Conservation (phyloP, 2,329 filamentous ascomycete species). For the Colletotrichum sp. region DNA sequence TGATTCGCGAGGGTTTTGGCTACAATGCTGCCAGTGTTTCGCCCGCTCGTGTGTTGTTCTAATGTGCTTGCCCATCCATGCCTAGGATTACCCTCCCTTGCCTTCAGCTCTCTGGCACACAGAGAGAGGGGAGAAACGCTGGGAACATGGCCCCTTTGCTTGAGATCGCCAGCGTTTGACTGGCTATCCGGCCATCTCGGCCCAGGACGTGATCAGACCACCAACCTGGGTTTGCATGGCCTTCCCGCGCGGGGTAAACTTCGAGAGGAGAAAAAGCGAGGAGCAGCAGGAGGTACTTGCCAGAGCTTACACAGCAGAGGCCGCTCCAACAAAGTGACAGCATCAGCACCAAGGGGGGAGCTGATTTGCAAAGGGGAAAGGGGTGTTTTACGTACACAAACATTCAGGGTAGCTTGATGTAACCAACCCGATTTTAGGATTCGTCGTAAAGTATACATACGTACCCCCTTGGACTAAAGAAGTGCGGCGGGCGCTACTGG, state of each 20-base stretch:
- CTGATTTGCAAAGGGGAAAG: not conserved
- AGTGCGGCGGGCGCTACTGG: not conserved
- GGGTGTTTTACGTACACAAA: constrained; percentile 1
- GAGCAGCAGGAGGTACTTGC: not conserved
- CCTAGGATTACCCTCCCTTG: not conserved
- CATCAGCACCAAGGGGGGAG: not conserved
- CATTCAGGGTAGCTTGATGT: not conserved
- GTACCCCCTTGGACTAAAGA: not conserved
- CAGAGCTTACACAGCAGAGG: not conserved
- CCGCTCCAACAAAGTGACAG: not conserved
- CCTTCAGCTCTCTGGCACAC: not conserved
- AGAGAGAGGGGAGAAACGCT: not conserved
- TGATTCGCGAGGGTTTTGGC: constrained; percentile 6
- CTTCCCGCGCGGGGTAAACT: constrained; percentile 10
- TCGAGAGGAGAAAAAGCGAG: not conserved
- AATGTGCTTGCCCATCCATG: not conserved
- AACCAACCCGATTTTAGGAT: not conserved
- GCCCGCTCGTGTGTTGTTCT: not conserved
- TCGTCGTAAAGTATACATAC: not conserved
- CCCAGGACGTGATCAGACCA: constrained; percentile 9
- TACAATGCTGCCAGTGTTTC: not conserved
- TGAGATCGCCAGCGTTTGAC: constrained; percentile 13
- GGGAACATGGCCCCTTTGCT: not conserved
- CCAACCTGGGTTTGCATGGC: not conserved
- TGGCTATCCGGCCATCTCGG: constrained; percentile 6